Evolutionary conservation across 2,329 filamentous ascomycete genomes (phyloP), one percentile per base, ranked within the genome.

Genomic region (Coniochaeta pulveracea): DNA sequence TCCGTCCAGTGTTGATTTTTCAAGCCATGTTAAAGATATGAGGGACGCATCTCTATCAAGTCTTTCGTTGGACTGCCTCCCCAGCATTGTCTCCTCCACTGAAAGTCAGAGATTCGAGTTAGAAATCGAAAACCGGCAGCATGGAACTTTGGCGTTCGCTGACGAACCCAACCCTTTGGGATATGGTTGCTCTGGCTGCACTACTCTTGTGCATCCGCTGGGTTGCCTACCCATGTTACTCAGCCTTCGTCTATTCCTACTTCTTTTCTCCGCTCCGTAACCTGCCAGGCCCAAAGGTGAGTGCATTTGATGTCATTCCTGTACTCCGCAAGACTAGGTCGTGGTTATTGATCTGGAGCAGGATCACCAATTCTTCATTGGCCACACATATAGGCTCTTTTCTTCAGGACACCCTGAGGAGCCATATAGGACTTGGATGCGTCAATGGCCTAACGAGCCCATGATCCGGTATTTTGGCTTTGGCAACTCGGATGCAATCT

Each of bases 251-350:
- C 16, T 65, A 63, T 36, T 63, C 63, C 4, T 50, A 51, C 31
- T 52, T 54, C 35, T 36, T 62, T 28, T 67, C 63, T 0, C 57
- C 61, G 0, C 45, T 64, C n/a, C 52, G 61, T 10, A 46, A 60
- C 32, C 41, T 67, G 2, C 63, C 63, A 0, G 61, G 60, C 1
- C 63, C 63, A 11, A 57, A 52, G 44, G 61, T 63, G 41, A 7
- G 41, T 12, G 6, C 14, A 11, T 29, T 10, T 17, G 5, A 19
- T 6, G 17, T 21, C 12, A 31, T 10, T n/a, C n/a, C n/a, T n/a
- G n/a, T 28, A 28, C 8, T 15, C n/a, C n/a, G n/a, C n/a, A n/a
- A n/a, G n/a, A n/a, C n/a, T n/a, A n/a, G n/a, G n/a, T n/a, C n/a
- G n/a, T n/a, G n/a, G n/a, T n/a, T n/a, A n/a, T n/a, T n/a, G n/a